phyloP scores from a whole-genome alignment of 1,284 basidiomycete species.

The Moesziomyces sp. region DNA sequence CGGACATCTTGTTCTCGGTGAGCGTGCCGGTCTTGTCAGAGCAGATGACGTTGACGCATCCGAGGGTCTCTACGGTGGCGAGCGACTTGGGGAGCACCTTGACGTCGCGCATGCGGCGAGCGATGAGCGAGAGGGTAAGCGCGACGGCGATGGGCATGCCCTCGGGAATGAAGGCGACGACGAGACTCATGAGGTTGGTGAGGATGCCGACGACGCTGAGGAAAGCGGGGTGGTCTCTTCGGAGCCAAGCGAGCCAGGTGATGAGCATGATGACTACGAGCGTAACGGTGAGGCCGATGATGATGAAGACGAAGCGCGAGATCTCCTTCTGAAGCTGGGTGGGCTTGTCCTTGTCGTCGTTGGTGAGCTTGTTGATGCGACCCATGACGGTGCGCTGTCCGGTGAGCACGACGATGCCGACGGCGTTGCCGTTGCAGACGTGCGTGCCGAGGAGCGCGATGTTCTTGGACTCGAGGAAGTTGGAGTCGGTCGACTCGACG shows the following conservation, averaged over 20 bases:
- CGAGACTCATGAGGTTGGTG: conserved; percentile 73
- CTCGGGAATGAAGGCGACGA: conserved; percentile 77
- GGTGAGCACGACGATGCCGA: conserved; percentile 74
- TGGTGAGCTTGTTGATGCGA: conserved; percentile 52
- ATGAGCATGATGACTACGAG: conserved; percentile 72
- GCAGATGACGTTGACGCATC: conserved; percentile 75
- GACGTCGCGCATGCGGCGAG: conserved; percentile 78
- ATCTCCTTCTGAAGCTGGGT: conserved; percentile 72
- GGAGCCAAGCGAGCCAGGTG: conserved; percentile 72
- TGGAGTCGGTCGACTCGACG: conserved; percentile 72
- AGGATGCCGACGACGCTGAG: conserved; percentile 75
- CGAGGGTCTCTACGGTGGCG: conserved; percentile 77
- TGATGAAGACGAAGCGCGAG: conserved; percentile 69
- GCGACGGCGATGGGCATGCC: conserved; percentile 79
- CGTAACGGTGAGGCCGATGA: conserved; percentile 71
- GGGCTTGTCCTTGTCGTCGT: conserved; percentile 69
- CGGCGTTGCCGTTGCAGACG: conserved; percentile 73
- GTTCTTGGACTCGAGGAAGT: conserved; percentile 72
- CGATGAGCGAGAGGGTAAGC: conserved; percentile 77
- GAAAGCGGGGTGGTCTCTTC: conserved; percentile 71
- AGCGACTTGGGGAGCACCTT: conserved; percentile 76
- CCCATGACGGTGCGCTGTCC: conserved; percentile 74
- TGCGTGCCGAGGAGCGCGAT: conserved; percentile 76
- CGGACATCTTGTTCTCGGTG: conserved; percentile 72
- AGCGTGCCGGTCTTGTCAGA: conserved; percentile 82